These are phyloP conservation scores for Capsicum chinense DNA, from an alignment of 257 asterid genomes.

Conservation along the genomic window DNA sequence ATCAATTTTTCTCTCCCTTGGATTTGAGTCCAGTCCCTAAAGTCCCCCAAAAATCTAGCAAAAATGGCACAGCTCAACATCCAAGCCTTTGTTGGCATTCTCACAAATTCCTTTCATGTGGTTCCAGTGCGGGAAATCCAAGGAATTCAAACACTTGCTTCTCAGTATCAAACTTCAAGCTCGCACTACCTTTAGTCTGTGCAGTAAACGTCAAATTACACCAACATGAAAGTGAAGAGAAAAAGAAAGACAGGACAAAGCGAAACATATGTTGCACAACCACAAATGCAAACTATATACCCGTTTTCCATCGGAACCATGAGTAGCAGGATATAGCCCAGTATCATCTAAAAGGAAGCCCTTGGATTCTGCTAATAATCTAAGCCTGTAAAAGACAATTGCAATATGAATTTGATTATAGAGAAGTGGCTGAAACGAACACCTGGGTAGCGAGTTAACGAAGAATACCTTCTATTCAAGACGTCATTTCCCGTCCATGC, in stretches of 20 bases:
- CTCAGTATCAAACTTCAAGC: conserved; percentile 80
- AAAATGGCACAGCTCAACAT: background rate
- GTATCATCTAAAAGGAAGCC: conserved; percentile 57
- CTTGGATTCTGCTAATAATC: conserved; percentile 77
- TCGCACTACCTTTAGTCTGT: conserved; percentile 85
- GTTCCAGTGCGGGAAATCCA: conserved; percentile 83
- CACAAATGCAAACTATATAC: conserved; percentile 47
- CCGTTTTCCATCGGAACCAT: conserved; percentile 45
- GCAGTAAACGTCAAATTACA: background rate
- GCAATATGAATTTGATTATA: background rate
- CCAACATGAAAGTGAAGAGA: conserved; percentile 6
- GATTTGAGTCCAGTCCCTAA: background rate
- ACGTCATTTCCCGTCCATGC: conserved; percentile 99
- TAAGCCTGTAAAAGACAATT: conserved; percentile 53
- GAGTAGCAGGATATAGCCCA: conserved; percentile 52
- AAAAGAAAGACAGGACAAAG: conserved; percentile 9
- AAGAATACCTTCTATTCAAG: conserved; percentile 75
- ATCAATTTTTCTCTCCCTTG: background rate
- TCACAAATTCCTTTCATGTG: conserved; percentile 80
- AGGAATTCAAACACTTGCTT: conserved; percentile 89
- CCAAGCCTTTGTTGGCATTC: background rate
- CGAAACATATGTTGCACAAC: background rate
- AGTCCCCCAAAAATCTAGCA: background rate
- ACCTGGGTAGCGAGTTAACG: background rate
- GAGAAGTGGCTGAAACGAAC: background rate